Percentiles rank a stretch among this genome's conserved stretches.
Conservation (phyloP, 1,139 yeast species). For the Geotrichum citri-aurantii region DNA sequence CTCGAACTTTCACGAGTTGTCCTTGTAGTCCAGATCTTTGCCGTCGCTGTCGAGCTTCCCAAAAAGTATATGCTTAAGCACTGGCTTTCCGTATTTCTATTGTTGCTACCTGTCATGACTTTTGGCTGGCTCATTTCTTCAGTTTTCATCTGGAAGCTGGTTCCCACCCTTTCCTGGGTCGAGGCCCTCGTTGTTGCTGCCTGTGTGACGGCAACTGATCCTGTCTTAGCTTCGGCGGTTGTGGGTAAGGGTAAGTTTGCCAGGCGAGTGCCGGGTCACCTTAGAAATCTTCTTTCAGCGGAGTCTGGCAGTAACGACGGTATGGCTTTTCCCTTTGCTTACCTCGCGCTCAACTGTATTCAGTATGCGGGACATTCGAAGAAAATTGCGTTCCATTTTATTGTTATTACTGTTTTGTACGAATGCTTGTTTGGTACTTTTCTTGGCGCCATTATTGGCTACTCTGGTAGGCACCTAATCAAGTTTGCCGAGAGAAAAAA, state of each 20-base stretch:
- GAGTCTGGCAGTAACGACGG: slow-evolving; percentile 98
- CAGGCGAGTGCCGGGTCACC: slow-evolving; percentile 93
- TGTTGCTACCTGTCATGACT: slow-evolving; percentile 90
- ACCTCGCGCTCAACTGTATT: slow-evolving; percentile 62
- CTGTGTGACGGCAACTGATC: slow-evolving; percentile 96
- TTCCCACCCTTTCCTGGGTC: slow-evolving; percentile 75
- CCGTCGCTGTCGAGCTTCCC: slow-evolving; percentile 95
- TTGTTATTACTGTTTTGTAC: slow-evolving; percentile 71
- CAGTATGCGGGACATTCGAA: slow-evolving; percentile 59
- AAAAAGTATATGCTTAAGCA: slow-evolving; percentile 87
- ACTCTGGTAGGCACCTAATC: slow-evolving; percentile 62
- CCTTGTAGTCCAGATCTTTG: slow-evolving; percentile 87
- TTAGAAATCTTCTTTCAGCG: slow-evolving; percentile 81
- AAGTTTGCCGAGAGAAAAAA: slow-evolving; percentile 70
- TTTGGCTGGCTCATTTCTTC: slow-evolving; percentile 89
- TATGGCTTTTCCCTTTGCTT: slow-evolving; percentile 95
- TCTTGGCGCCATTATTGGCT: slow-evolving; percentile 76
- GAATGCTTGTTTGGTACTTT: slow-evolving; percentile 84
- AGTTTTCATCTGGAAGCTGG: slow-evolving; percentile 72
- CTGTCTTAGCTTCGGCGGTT: slow-evolving; percentile 95
- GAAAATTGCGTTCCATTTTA: slow-evolving; percentile 78
- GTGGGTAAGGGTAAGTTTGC: slow-evolving; percentile 98
- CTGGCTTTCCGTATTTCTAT: slow-evolving; percentile 74
- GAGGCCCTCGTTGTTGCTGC: slow-evolving; percentile 80
- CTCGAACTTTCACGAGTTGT: slow-evolving; percentile 85